Evolutionary conservation across 2,329 filamentous ascomycete species (phyloP).

Genomic region (Diaporthe ilicicola): DNA sequence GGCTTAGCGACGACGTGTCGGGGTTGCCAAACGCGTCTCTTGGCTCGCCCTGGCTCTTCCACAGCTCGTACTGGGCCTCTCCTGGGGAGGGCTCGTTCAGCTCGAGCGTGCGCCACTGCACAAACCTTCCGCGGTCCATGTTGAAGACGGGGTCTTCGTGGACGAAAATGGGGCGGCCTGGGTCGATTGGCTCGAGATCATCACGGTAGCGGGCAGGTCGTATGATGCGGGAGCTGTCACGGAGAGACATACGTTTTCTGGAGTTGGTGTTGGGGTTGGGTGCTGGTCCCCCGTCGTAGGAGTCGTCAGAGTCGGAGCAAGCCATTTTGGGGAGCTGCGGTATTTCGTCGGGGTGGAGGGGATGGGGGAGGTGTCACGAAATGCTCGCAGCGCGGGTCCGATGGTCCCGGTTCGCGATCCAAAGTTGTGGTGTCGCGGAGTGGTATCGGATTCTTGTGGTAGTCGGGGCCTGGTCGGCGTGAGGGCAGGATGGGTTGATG

Average conservation of each 20-base stretch:
- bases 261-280: background rate
- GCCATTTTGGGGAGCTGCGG: background rate
- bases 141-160: constrained; percentile 40
- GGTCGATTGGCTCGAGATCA: constrained; percentile 29
- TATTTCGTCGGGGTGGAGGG: background rate
- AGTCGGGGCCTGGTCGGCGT: background rate
- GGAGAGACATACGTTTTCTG: background rate
- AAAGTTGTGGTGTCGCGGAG: background rate
- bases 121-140: constrained; percentile 36
- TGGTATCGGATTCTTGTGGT: background rate
- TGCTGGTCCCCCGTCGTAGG: background rate
- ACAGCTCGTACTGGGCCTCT: constrained; percentile 1
- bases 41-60: constrained; percentile 13
- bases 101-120: constrained; percentile 38
- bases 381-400: no score
- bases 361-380: background rate
- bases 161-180: constrained; percentile 33
- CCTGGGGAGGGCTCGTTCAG: constrained; percentile 38
- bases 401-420: background rate
- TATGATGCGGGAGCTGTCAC: background rate
- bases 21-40: constrained; percentile 1
- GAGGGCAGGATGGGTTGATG: background rate
- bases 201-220: constrained; percentile 37
- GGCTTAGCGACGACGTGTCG: background rate
- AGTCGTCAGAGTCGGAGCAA: background rate